phyloP scores from a whole-genome alignment of 805 yeast genomes.

The Saturnispora gosingensis region DNA sequence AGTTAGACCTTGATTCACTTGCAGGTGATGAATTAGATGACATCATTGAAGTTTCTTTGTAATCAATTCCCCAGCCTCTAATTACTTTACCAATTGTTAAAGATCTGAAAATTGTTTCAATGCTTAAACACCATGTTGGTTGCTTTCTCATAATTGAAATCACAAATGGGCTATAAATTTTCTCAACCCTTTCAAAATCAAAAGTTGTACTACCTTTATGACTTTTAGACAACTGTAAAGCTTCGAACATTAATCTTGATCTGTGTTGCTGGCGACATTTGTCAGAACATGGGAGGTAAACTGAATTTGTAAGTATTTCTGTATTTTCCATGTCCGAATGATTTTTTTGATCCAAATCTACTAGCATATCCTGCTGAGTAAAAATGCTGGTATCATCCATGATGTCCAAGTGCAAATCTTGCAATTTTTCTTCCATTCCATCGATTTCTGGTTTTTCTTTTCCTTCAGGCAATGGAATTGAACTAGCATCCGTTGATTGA shows the following conservation, averaged over 20 bases:
- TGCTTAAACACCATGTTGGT: conserved; percentile 55
- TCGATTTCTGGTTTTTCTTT: background rate
- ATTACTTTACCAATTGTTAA: conserved; percentile 5
- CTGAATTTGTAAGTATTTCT: background rate
- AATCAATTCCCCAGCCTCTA: conserved; percentile 6
- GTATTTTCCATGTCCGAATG: background rate
- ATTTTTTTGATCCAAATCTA: background rate
- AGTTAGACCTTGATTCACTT: background rate
- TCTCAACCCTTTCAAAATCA: conserved; percentile 20
- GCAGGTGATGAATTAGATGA: background rate
- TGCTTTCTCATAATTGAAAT: conserved; percentile 45
- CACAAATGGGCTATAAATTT: conserved; percentile 38
- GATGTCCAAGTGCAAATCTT: background rate
- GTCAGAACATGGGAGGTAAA: conserved; percentile 50
- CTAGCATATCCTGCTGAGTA: background rate
- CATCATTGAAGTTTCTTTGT: background rate
- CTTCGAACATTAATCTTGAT: conserved; percentile 52
- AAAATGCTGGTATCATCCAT: background rate
- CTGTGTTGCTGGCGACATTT: conserved; percentile 56
- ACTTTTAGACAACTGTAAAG: conserved; percentile 33
- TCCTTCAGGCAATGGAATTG: background rate
- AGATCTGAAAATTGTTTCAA: conserved; percentile 42
- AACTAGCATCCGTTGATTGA: background rate
- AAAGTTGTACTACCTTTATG: conserved; percentile 17
- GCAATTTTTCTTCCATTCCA: background rate